Percentiles rank a stretch among this genome's conserved stretches.
Evolutionary conservation across 345 rosid species (phyloP).

Genomic region (Ailanthus altissimus): DNA sequence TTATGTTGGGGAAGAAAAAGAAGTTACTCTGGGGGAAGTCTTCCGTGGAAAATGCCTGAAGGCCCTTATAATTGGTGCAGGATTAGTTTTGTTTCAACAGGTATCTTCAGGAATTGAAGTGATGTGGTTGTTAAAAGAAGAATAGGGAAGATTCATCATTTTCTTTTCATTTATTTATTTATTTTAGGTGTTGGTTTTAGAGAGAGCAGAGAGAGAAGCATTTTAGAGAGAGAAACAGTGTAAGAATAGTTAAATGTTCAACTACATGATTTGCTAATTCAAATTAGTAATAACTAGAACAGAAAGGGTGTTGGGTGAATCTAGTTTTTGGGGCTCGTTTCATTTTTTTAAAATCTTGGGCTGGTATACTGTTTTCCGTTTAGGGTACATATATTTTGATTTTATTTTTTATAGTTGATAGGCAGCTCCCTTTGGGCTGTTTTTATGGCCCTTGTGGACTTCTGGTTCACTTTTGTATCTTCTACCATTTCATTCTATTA

Average conservation of each 20-base stretch:
- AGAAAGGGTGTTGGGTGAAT: too few relatives aligned
- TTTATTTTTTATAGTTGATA: too few relatives aligned
- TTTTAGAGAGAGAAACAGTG: not conserved
- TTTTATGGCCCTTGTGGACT: too few relatives aligned
- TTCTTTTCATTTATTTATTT: not conserved
- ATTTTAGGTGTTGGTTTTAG: not conserved
- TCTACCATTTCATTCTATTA: too few relatives aligned
- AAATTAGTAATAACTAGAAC: too few relatives aligned
- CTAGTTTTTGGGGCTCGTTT: too few relatives aligned
- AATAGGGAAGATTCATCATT: not conserved
- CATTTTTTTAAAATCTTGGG: too few relatives aligned
- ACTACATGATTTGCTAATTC: not conserved
- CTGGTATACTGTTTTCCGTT: too few relatives aligned
- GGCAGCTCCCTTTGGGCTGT: too few relatives aligned
- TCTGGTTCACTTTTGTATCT: too few relatives aligned
- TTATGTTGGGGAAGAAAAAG: constrained; percentile 67
- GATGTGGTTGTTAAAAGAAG: not conserved
- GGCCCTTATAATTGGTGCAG: constrained; percentile 83
- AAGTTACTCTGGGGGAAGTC: constrained; percentile 57
- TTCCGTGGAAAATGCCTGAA: constrained; percentile 82
- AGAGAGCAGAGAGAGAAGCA: not conserved
- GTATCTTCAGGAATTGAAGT: constrained; percentile 33
- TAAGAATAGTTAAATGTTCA: not conserved
- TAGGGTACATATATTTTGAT: too few relatives aligned
- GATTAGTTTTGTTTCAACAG: constrained; percentile 96